Conservation (phyloP, 176 grass and related monocot genomes). For the Elaeis guineensis region DNA sequence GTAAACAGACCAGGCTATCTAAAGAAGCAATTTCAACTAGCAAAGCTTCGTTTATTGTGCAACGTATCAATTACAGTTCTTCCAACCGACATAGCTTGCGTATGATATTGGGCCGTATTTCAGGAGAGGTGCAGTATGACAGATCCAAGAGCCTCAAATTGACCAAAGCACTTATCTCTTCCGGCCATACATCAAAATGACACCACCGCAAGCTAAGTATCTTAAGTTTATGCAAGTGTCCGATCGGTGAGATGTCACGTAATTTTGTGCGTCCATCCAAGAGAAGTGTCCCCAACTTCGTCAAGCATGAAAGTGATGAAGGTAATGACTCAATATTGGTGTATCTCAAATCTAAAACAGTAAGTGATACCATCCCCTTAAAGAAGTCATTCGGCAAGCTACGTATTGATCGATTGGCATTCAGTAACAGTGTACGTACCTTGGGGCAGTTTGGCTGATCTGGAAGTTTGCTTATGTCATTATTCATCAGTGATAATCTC, state of each 20-base stretch:
- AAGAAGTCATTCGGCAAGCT: conserved; percentile 15
- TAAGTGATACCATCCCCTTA: conserved; percentile 7
- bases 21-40: conserved; percentile 17
- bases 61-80: conserved; percentile 15
- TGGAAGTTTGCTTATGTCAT: not conserved
- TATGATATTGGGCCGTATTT: conserved; percentile 3
- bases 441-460: not conserved
- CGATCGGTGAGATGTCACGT: not conserved
- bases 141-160: conserved; percentile 27
- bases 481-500: conserved; percentile 20
- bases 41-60: not conserved
- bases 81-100: conserved; percentile 12
- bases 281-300: not conserved
- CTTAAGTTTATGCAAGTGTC: conserved; percentile 4
- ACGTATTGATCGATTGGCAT: conserved; percentile 1
- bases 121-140: conserved; percentile 1
- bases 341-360: conserved; percentile 19
- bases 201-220: conserved; percentile 8
- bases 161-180: conserved; percentile 1
- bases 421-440: conserved; percentile 5
- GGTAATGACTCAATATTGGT: conserved; percentile 1
- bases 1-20: not conserved
- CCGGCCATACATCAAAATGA: not conserved
- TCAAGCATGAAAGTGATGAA: conserved; percentile 9
- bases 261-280: conserved; percentile 1